Conservation (phyloP, 345 rosid species). For the Citrus maxima region DNA sequence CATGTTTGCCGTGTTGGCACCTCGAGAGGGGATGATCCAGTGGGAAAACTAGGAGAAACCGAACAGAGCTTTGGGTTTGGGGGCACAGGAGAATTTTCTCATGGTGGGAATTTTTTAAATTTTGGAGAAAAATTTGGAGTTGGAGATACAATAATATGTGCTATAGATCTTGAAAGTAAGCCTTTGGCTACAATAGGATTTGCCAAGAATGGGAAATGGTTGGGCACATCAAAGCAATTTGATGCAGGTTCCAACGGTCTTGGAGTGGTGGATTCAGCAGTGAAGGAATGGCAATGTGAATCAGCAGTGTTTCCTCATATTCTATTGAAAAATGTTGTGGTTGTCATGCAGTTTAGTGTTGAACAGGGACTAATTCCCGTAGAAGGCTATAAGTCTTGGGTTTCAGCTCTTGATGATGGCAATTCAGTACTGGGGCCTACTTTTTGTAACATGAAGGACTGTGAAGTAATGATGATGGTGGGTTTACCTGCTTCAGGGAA, state of each 20-base stretch:
- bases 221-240: conserved; percentile 33
- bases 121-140: conserved; percentile 31
- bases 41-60: conserved; percentile 36
- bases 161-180: conserved; percentile 35
- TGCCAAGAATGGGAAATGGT: conserved; percentile 36
- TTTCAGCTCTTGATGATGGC: conserved; percentile 25
- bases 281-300: conserved; percentile 10
- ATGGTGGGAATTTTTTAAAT: conserved; percentile 18
- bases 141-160: conserved; percentile 32
- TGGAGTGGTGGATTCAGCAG: conserved; percentile 21
- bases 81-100: conserved; percentile 35
- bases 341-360: conserved; percentile 28
- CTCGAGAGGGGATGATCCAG: conserved; percentile 24
- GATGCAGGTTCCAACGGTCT: conserved; percentile 24
- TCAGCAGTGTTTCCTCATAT: conserved; percentile 34
- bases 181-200: conserved; percentile 31
- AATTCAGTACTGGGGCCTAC: conserved; percentile 26
- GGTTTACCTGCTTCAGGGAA: conserved; percentile 42
- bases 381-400: conserved; percentile 37
- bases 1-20: conserved; percentile 34
- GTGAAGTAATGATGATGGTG: conserved; percentile 37
- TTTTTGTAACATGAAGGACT: conserved; percentile 10
- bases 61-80: conserved; percentile 31
- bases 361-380: conserved; percentile 26
- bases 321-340: conserved; percentile 35